A percentile compares a stretch with the other conserved stretches of the same genome.
Evolutionary conservation across 1,139 yeast species (phyloP).

Genomic region (Taphrina wiesneri): DNA sequence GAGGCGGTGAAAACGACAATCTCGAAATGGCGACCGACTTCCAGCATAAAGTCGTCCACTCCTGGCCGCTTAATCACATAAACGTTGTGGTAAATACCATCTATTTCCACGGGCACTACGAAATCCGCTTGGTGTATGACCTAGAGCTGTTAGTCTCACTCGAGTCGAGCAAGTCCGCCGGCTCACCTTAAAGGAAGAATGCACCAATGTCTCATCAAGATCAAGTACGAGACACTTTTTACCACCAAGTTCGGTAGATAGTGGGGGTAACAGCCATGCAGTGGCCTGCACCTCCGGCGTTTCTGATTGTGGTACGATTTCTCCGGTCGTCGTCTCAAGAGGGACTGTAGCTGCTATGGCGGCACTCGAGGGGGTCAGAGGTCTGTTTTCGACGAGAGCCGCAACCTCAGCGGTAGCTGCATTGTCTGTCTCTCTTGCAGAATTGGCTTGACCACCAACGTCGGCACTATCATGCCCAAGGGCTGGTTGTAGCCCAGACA

Average conservation of each 20-base stretch:
- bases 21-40: constrained; percentile 84
- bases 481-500: constrained; percentile 6
- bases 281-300: constrained; percentile 6
- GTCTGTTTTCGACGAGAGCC: constrained; percentile 19
- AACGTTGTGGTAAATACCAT: constrained; percentile 86
- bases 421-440: not conserved
- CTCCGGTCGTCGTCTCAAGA: not conserved
- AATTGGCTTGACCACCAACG: not conserved
- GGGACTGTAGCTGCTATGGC: constrained; percentile 20
- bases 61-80: constrained; percentile 97
- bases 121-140: constrained; percentile 90
- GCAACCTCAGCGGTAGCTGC: constrained; percentile 1
- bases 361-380: constrained; percentile 23
- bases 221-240: constrained; percentile 88
- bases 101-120: constrained; percentile 89
- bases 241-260: constrained; percentile 50
- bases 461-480: not conserved
- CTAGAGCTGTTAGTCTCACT: constrained; percentile 31
- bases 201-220: constrained; percentile 94
- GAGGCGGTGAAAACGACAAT: constrained; percentile 97
- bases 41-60: constrained; percentile 83
- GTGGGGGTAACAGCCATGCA: constrained; percentile 59
- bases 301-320: not conserved
- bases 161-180: not conserved
- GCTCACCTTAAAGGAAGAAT: constrained; percentile 73